Percentiles rank a stretch among this genome's conserved stretches.
Conservation (phyloP, 1,139 yeast species). For the Debaryomyces fabryi region DNA sequence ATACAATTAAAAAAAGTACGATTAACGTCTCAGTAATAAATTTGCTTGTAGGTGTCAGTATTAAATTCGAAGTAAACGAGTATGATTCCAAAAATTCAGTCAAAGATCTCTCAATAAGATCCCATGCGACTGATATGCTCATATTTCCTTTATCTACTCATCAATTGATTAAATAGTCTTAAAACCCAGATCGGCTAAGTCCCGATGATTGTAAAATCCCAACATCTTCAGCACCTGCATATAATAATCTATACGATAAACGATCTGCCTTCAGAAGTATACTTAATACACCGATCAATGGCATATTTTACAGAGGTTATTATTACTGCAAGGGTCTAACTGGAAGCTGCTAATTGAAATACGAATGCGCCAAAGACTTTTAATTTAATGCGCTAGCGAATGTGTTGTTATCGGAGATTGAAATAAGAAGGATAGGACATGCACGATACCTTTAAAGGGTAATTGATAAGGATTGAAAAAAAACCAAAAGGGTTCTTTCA, state of each 20-base stretch:
- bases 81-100: constrained; percentile 15
- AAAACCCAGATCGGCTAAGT: background rate
- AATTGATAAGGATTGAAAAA: too few species aligned
- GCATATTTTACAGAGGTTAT: too few species aligned
- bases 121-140: background rate
- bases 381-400: too few species aligned
- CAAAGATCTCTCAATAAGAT: background rate
- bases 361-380: too few species aligned
- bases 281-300: too few species aligned
- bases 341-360: too few species aligned
- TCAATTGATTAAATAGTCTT: background rate
- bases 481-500: too few species aligned
- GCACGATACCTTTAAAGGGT: too few species aligned
- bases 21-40: constrained; percentile 46
- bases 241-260: background rate
- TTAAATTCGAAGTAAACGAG: constrained; percentile 32
- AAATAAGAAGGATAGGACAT: too few species aligned
- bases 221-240: background rate
- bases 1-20: constrained; percentile 34
- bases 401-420: too few species aligned
- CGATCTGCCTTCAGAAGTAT: background rate
- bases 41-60: constrained; percentile 33
- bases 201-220: background rate
- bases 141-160: background rate
- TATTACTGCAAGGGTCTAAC: too few species aligned